These are phyloP conservation scores for Gaultheria prostrata DNA, from an alignment of 148 eudicot species.

Conservation along the genomic window DNA sequence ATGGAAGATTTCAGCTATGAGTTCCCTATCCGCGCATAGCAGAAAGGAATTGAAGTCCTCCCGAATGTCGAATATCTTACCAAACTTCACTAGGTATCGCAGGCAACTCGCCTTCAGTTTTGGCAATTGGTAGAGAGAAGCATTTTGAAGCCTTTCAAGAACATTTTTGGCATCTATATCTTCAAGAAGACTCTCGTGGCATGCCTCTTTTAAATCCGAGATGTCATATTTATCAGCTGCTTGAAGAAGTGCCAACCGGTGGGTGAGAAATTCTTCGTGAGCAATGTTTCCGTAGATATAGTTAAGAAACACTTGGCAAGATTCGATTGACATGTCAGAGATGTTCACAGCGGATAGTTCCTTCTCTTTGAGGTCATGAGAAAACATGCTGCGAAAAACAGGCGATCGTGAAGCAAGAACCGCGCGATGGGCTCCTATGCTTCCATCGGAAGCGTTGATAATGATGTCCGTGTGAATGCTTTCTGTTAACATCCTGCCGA, in stretches of 20 bases:
- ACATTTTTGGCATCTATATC: slow-evolving; percentile 79
- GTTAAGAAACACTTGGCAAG: slow-evolving; percentile 67
- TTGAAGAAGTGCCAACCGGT: slow-evolving; percentile 61
- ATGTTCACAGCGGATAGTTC: slow-evolving; percentile 59
- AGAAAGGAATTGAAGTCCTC: slow-evolving; percentile 73
- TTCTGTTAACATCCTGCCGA: slow-evolving; percentile 70
- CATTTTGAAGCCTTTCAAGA: slow-evolving; percentile 75
- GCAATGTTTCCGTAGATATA: slow-evolving; percentile 69
- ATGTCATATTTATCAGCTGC: slow-evolving; percentile 93
- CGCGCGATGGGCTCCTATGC: slow-evolving; percentile 76
- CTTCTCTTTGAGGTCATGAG: slow-evolving; percentile 73
- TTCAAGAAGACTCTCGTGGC: slow-evolving; percentile 77
- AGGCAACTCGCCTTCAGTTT: slow-evolving; percentile 67
- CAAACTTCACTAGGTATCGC: slow-evolving; percentile 77
- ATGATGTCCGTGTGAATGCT: slow-evolving; percentile 78
- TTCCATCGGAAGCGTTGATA: slow-evolving; percentile 68
- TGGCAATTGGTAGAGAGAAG: slow-evolving; percentile 62
- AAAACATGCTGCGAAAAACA: slow-evolving; percentile 85
- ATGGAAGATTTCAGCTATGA: slow-evolving; percentile 66
- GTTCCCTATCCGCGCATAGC: slow-evolving; percentile 69
- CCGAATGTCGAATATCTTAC: slow-evolving; percentile 74
- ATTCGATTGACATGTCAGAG: slow-evolving; percentile 69
- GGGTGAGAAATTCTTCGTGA: slow-evolving; percentile 55
- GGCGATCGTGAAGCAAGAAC: slow-evolving; percentile 81
- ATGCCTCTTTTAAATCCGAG: slow-evolving; percentile 71